These are phyloP conservation scores for Plantago lanceolata DNA, from an alignment of 305 asterid genomes.

Conservation along the genomic window DNA sequence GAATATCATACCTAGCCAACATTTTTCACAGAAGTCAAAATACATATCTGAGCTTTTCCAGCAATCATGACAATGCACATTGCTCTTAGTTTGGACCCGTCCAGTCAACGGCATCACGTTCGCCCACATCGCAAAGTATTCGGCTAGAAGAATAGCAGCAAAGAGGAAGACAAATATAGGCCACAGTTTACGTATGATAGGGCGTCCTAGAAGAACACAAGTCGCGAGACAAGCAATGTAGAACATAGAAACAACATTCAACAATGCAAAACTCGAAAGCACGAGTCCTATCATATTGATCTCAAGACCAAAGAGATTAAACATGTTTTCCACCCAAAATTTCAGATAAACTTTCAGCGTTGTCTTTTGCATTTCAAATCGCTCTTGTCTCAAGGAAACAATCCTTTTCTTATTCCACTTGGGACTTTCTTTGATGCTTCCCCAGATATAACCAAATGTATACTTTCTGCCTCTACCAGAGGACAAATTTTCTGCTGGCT, in stretches of 20 bases:
- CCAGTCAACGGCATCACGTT: constrained; percentile 44
- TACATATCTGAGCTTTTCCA: constrained; percentile 62
- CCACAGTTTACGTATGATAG: constrained; percentile 75
- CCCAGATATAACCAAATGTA: constrained; percentile 71
- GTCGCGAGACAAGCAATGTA: constrained; percentile 81
- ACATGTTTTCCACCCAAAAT: constrained; percentile 96
- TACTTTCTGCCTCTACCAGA: constrained; percentile 42
- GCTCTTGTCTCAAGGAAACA: constrained; percentile 73
- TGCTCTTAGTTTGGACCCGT: constrained; percentile 32
- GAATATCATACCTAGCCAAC: constrained; percentile 86
- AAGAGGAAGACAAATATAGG: constrained; percentile 68
- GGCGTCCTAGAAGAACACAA: constrained; percentile 76
- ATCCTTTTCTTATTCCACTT: constrained; percentile 80
- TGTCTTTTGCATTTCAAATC: constrained; percentile 85
- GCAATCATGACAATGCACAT: constrained; percentile 81
- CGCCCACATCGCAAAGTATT: constrained; percentile 87
- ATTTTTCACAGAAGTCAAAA: constrained; percentile 58
- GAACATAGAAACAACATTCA: constrained; percentile 75
- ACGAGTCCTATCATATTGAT: constrained; percentile 84
- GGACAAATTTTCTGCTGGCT: constrained; percentile 35
- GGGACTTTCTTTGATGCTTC: constrained; percentile 74
- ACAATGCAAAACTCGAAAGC: constrained; percentile 87
- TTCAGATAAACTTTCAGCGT: constrained; percentile 79
- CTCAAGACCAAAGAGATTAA: constrained; percentile 97
- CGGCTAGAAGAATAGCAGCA: constrained; percentile 74